Evolutionary conservation across 2,329 filamentous ascomycete species (phyloP).

Genomic region (Cercospora zeina): DNA sequence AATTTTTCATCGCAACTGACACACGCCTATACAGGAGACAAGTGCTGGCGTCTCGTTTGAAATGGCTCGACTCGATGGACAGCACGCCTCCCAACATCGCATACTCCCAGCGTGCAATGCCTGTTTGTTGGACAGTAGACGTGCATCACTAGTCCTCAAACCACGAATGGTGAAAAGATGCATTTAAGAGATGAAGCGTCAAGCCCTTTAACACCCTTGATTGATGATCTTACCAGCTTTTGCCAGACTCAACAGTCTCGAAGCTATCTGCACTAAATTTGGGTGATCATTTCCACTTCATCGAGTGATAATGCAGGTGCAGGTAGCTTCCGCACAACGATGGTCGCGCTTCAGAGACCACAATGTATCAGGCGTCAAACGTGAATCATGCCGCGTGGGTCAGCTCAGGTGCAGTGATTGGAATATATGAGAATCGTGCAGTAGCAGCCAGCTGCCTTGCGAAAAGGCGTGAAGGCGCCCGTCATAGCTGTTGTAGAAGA

Average conservation of each 20-base stretch:
- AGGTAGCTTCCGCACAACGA: neutral
- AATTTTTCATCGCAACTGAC: too few relatives aligned
- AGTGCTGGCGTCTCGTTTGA: neutral
- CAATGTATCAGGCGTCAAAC: neutral
- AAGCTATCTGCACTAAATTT: neutral
- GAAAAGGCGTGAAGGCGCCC: neutral
- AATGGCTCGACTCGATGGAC: neutral
- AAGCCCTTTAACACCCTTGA: neutral
- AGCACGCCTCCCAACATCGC: neutral
- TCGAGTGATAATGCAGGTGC: neutral
- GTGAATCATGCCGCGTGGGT: neutral
- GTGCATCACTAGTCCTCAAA: too few relatives aligned
- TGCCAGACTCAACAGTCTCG: neutral
- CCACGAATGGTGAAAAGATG: too few relatives aligned
- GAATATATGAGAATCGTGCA: neutral
- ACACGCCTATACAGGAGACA: too few relatives aligned
- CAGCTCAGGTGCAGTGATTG: neutral
- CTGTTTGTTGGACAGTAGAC: too few relatives aligned
- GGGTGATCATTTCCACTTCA: neutral
- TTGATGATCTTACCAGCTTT: neutral
- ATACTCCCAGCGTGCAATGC: neutral
- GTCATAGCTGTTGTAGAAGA: neutral
- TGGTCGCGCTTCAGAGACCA: neutral
- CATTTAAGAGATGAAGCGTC: too few relatives aligned
- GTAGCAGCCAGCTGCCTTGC: neutral